Evolutionary conservation across 441 rosid species (phyloP).

Genomic region (Omphalea diandra): DNA sequence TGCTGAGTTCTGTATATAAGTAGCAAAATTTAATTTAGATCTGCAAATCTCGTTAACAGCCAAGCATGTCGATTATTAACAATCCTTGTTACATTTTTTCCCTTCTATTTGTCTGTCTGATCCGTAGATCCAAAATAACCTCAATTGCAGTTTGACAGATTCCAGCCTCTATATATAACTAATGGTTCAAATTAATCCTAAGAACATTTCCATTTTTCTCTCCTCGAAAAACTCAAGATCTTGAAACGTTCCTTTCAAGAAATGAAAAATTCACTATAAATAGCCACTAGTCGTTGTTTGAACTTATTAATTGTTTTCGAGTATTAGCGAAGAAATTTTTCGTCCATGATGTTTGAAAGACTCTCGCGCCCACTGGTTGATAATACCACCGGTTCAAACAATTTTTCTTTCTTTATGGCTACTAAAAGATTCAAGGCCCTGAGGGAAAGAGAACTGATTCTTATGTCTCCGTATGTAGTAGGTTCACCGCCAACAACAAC

Average conservation of each 20-base stretch:
- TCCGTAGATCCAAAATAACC: constrained; percentile 27
- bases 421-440: not conserved
- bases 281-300: not conserved
- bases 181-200: constrained; percentile 17
- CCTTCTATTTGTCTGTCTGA: not conserved
- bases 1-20: not conserved
- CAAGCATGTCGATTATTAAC: not conserved
- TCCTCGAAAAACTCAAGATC: constrained; percentile 14
- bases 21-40: not conserved
- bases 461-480: constrained; percentile 30
- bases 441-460: constrained; percentile 10
- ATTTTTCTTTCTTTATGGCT: no score
- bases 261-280: constrained; percentile 13
- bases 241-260: constrained; percentile 3
- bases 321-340: no score
- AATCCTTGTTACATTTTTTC: not conserved
- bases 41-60: not conserved
- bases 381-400: no score
- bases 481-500: constrained; percentile 39
- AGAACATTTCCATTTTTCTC: constrained; percentile 12
- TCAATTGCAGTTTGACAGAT: constrained; percentile 20
- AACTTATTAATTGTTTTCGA: not conserved
- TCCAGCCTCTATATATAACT: not conserved
- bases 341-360: no score
- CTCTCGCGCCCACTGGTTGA: no score